phyloP scores from a whole-genome alignment of 2,329 filamentous ascomycete genomes.

The Alternaria incomplexa region DNA sequence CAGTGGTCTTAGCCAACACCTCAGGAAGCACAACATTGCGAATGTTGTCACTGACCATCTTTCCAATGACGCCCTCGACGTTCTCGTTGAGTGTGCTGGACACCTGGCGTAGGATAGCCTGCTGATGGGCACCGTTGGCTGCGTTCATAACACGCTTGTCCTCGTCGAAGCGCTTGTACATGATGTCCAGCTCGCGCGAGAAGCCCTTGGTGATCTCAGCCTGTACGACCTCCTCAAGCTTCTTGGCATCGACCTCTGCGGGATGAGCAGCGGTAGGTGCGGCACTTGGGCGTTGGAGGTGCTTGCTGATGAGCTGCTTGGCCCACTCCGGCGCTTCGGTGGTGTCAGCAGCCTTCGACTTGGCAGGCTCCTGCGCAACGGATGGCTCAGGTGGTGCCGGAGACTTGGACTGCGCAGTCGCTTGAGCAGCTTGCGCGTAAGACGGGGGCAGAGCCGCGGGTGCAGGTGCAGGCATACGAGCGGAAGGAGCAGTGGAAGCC shows the following conservation, averaged over 20 bases:
- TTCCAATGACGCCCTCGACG: constrained; percentile 75
- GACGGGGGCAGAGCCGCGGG: constrained; percentile 35
- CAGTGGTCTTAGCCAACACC: constrained; percentile 70
- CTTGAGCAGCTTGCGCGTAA: constrained; percentile 52
- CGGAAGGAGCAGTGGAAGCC: constrained; percentile 12
- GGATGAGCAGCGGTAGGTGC: constrained; percentile 17
- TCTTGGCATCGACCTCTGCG: constrained; percentile 58
- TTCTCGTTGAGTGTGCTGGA: constrained; percentile 73
- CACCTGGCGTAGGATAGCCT: constrained; percentile 71
- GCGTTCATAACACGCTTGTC: constrained; percentile 71
- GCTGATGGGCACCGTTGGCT: constrained; percentile 68
- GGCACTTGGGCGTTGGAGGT: constrained; percentile 29
- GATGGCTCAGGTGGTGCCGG: constrained; percentile 31
- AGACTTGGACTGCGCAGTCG: constrained; percentile 36
- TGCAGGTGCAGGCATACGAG: constrained; percentile 22
- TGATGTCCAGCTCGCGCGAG: constrained; percentile 57
- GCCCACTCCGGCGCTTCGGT: constrained; percentile 46
- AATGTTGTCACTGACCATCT: constrained; percentile 78
- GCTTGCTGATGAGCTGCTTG: constrained; percentile 42
- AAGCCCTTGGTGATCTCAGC: constrained; percentile 55
- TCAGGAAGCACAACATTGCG: constrained; percentile 76
- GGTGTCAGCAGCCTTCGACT: constrained; percentile 19
- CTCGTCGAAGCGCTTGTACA: constrained; percentile 69
- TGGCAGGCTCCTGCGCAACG: constrained; percentile 18
- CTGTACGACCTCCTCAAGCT: constrained; percentile 56